Base-by-base conservation (phyloP, 371 early-diverging fungal species). In the Mucor mucedo region DNA sequence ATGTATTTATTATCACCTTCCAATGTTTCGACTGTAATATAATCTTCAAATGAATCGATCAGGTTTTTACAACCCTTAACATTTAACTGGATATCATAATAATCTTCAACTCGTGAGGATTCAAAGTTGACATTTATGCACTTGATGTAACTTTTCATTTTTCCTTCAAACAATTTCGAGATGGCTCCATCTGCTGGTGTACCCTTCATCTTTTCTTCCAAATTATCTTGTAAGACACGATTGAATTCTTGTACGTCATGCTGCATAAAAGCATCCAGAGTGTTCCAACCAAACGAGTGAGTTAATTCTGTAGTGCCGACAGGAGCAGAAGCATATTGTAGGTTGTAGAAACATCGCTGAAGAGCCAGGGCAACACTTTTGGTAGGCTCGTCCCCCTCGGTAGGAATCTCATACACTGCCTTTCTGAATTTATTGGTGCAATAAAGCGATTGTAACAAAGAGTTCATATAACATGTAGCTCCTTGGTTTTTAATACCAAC, bases 391-490 rank as follows among this genome's bases (percentile, higher is more conserved):
- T 95, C 95, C 9, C 86, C 81, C 35, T 87, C 92, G 3, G 97
- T 96, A 2, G 98, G 97, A 48, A 98, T 97, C 59, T 90, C 86
- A 68, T 91, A 97, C 52, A 92, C 83, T 62, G 95, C 90, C 62
- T 93, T 93, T 61, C 97, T 90, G 79, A 99, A 99, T 73, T 89
- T 87, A 66, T 92, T 95, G 28, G 99, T 98, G 68, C 95, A 95
- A 76, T 92, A 99, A 13, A 99, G 86, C 4, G 98, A 95, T 78
- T 99, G 99, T 38, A 99, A 86, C 13, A 99, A 84, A 48, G 99
- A 96, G 84, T 99, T 99, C 94, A 99, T 95, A 76, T 99, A 99
- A 83, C 99, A 99, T 0, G 99, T 99, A 1, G 99, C 99, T 10
- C 99, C 99, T 74, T 99, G 97, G 77, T 99, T 99, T 58, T 90